phyloP scores from a whole-genome alignment of 2,329 filamentous ascomycete species.

The Aspergillus pseudoglaucus region DNA sequence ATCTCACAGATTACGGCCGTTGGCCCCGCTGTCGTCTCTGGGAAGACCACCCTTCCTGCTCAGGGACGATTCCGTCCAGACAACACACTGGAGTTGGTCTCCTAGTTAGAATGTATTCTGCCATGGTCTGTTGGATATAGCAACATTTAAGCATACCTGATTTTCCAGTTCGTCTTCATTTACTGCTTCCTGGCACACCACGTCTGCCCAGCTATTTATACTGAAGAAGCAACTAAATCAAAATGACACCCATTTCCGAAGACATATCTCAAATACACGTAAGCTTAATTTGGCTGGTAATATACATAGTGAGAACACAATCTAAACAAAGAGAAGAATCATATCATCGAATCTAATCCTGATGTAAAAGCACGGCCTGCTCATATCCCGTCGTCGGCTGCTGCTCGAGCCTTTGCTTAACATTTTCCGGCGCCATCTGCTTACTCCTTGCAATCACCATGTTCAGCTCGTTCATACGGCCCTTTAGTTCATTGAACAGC shows the following conservation, averaged over 20 bases:
- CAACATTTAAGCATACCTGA: neutral
- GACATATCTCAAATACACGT: constrained; percentile 15
- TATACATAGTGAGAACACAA: constrained; percentile 15
- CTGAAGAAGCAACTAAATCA: constrained; percentile 3
- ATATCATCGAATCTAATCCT: constrained; percentile 2
- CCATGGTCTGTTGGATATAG: neutral
- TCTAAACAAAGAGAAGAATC: constrained; percentile 3
- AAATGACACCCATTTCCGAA: constrained; percentile 12
- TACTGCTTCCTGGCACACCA: neutral
- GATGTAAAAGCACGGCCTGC: constrained; percentile 13
- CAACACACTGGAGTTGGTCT: constrained; percentile 58
- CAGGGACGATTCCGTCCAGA: constrained; percentile 63
- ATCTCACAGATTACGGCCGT: constrained; percentile 58
- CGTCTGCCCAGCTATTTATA: neutral
- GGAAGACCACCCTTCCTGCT: constrained; percentile 58
- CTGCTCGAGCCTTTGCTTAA: constrained; percentile 5
- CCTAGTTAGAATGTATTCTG: constrained; percentile 3
- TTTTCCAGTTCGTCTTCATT: neutral
- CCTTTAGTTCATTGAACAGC: constrained; percentile 19
- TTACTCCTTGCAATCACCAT: constrained; percentile 41
- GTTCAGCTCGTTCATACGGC: constrained; percentile 40
- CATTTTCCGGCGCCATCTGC: constrained; percentile 11
- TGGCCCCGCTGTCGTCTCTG: constrained; percentile 67
- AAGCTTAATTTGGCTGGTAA: constrained; percentile 13
- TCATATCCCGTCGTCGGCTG: constrained; percentile 15